A percentile compares a stretch with the other conserved stretches of the same genome.
Conservation (phyloP, 2,329 filamentous ascomycete genomes). For the Zarea fungicola region DNA sequence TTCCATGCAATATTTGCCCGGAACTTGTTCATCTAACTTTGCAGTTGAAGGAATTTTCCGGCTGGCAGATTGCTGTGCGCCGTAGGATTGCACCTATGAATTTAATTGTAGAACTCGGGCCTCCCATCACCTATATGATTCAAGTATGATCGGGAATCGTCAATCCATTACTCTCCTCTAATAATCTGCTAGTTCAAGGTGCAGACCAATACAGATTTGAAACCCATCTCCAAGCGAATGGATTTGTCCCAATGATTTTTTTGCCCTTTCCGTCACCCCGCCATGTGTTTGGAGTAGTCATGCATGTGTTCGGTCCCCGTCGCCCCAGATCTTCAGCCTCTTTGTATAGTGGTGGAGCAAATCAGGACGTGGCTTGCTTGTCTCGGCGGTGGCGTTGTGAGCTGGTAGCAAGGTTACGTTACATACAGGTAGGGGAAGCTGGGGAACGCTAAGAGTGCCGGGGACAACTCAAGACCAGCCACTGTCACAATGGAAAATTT, state of each 20-base stretch:
- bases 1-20: no score
- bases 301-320: background rate
- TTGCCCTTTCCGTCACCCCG: background rate
- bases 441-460: background rate
- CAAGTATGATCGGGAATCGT: no score
- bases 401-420: slow-evolving; percentile 11
- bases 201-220: no score
- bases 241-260: background rate
- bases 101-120: no score
- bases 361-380: slow-evolving; percentile 1
- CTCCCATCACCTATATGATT: no score
- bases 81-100: no score
- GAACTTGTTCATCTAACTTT: no score
- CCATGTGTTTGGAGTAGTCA: background rate
- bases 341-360: background rate
- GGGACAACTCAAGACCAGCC: background rate
- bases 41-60: no score
- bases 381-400: slow-evolving; percentile 1
- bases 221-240: no score
- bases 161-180: no score
- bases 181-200: no score
- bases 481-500: slow-evolving; percentile 1
- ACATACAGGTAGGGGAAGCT: slow-evolving; percentile 5
- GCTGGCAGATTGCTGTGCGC: no score
- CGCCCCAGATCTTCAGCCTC: slow-evolving; percentile 12